A percentile compares a stretch with the other conserved stretches of the same genome.
These are phyloP conservation scores for Rhodotorula sphaerocarpa DNA, from an alignment of 768 basidiomycete genomes.

Conservation along the genomic window DNA sequence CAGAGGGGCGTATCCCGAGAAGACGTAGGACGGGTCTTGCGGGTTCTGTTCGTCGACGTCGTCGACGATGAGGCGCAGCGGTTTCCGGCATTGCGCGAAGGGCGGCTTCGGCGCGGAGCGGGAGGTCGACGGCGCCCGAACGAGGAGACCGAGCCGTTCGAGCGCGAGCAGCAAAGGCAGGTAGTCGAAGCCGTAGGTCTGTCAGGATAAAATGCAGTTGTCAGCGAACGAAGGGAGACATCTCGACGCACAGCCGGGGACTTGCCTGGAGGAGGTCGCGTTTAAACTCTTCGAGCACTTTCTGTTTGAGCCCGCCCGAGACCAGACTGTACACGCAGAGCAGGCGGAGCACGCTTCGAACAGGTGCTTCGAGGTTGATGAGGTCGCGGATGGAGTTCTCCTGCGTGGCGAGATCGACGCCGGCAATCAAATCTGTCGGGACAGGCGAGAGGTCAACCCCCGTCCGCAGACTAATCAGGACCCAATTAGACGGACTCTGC, in stretches of 20 bases:
- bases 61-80: conserved; percentile 77
- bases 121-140: conserved; percentile 52
- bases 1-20: conserved; percentile 93
- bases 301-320: conserved; percentile 74
- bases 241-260: conserved; percentile 5
- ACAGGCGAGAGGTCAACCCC: neutral
- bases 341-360: conserved; percentile 67
- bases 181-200: conserved; percentile 59
- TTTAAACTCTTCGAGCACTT: conserved; percentile 76
- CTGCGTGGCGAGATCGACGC: conserved; percentile 73
- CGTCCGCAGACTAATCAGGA: too few relatives aligned
- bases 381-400: conserved; percentile 81
- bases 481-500: conserved; percentile 58
- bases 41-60: conserved; percentile 63
- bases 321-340: conserved; percentile 80
- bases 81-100: conserved; percentile 65
- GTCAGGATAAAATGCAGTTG: conserved; percentile 58
- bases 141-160: conserved; percentile 46
- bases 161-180: conserved; percentile 47
- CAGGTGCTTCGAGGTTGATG: conserved; percentile 74
- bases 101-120: conserved; percentile 56
- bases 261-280: conserved; percentile 80
- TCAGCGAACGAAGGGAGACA: neutral
- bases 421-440: conserved; percentile 75
- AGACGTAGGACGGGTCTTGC: conserved; percentile 90